These are phyloP conservation scores for Dacryopinax spathularia DNA, from an alignment of 768 basidiomycete genomes.

Conservation along the genomic window DNA sequence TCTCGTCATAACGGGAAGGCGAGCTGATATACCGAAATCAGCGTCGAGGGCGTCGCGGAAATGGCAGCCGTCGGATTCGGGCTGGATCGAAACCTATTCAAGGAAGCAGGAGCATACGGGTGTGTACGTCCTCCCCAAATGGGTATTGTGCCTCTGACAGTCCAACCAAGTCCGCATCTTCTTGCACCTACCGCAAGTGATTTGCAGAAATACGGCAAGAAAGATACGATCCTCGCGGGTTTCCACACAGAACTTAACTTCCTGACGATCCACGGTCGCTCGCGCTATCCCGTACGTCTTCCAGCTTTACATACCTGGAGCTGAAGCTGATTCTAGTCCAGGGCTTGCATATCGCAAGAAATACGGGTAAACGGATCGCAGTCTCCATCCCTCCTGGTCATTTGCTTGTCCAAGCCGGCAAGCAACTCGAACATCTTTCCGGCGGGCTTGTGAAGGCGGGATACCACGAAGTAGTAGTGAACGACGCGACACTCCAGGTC, in stretches of 20 bases:
- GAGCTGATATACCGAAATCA: too few species aligned
- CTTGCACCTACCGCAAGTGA: conserved; percentile 92
- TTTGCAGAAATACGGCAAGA: conserved; percentile 58
- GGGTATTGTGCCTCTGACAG: conserved; percentile 1
- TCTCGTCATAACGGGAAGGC: too few species aligned
- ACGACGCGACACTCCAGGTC: conserved; percentile 59
- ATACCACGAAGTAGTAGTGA: conserved; percentile 89
- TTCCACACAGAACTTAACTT: conserved; percentile 94
- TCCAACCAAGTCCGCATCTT: conserved; percentile 52
- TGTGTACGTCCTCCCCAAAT: conserved; percentile 23
- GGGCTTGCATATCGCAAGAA: conserved; percentile 80
- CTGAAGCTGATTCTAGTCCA: too few species aligned
- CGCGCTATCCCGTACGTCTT: conserved; percentile 14
- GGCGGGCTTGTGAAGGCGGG: conserved; percentile 74
- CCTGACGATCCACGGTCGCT: conserved; percentile 31
- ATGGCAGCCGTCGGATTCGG: conserved; percentile 80
- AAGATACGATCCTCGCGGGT: conserved; percentile 78
- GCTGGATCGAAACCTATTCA: conserved; percentile 52
- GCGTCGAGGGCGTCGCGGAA: conserved; percentile 73
- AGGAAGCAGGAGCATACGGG: conserved; percentile 75
- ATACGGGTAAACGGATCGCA: conserved; percentile 76
- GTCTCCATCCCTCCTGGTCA: conserved; percentile 75
- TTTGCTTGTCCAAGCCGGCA: conserved; percentile 87
- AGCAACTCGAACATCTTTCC: conserved; percentile 76
- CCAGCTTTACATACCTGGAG: too few species aligned